These are phyloP conservation scores for Fusarium sarcochroum DNA, from an alignment of 2,329 filamentous ascomycete genomes.

Conservation along the genomic window DNA sequence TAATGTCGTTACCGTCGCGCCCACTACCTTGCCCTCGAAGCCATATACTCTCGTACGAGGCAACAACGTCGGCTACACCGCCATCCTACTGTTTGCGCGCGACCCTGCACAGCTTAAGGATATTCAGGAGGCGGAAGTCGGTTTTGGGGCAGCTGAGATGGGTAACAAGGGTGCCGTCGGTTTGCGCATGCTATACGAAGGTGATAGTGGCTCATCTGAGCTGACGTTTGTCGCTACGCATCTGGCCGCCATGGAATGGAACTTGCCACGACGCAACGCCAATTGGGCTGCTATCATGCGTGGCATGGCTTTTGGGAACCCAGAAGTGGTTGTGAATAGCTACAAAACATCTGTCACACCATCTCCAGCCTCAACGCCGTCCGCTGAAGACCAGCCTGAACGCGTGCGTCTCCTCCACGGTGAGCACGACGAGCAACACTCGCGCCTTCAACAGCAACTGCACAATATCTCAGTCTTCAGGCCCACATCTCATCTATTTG, in stretches of 20 bases:
- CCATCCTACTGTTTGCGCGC: conserved; percentile 85
- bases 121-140: conserved; percentile 84
- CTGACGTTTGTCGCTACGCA: conserved; percentile 92
- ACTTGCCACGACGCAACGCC: conserved; percentile 79
- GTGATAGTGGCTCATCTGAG: conserved; percentile 62
- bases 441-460: conserved; percentile 60
- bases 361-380: conserved; percentile 41
- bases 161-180: conserved; percentile 96
- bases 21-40: conserved; percentile 45
- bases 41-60: conserved; percentile 79
- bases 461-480: conserved; percentile 79
- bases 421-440: conserved; percentile 53
- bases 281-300: conserved; percentile 91
- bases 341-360: conserved; percentile 45
- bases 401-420: conserved; percentile 54
- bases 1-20: conserved; percentile 15
- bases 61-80: conserved; percentile 90
- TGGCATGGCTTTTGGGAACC: conserved; percentile 80
- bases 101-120: conserved; percentile 71
- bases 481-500: conserved; percentile 82
- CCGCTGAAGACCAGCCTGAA: conserved; percentile 47
- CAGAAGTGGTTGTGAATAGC: conserved; percentile 55
- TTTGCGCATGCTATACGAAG: conserved; percentile 74
- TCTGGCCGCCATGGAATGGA: conserved; percentile 88
- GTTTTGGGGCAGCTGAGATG: conserved; percentile 89